phyloP scores from a whole-genome alignment of 768 basidiomycete genomes.

The Clitopilus hobsonii region DNA sequence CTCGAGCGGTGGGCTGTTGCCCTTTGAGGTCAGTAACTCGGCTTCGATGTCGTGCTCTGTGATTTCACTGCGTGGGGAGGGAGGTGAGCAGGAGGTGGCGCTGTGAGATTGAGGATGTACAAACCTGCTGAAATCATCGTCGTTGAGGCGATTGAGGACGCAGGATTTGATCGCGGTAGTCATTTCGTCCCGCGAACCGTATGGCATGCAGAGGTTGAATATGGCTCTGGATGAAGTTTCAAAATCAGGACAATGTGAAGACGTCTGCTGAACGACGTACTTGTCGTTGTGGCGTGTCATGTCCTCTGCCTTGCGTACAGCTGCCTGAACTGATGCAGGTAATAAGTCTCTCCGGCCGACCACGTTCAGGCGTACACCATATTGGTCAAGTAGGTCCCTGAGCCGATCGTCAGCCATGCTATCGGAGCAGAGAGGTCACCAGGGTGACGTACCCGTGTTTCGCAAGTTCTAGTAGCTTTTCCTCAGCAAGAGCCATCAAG shows the following conservation, averaged over 20 bases:
- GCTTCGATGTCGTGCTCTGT: constrained; percentile 65
- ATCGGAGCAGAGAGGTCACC: neutral
- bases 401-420: neutral
- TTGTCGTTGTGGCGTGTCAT: constrained; percentile 70
- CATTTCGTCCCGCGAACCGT: constrained; percentile 90
- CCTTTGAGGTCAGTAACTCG: constrained; percentile 61
- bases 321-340: constrained; percentile 68
- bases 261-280: constrained; percentile 35
- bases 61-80: constrained; percentile 26
- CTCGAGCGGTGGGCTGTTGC: constrained; percentile 77
- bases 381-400: constrained; percentile 75
- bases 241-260: neutral
- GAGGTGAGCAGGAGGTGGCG: neutral
- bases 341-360: constrained; percentile 75
- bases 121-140: neutral
- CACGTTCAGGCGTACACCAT: constrained; percentile 83
- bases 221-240: constrained; percentile 54
- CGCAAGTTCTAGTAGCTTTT: constrained; percentile 73
- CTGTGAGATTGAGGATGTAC: too few species aligned
- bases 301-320: constrained; percentile 65
- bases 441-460: constrained; percentile 62
- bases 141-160: constrained; percentile 15
- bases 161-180: constrained; percentile 64
- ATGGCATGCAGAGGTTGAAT: constrained; percentile 91
- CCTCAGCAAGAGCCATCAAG: constrained; percentile 80